Conservation (phyloP, 1,284 basidiomycete species). For the Tilletia setariae region DNA sequence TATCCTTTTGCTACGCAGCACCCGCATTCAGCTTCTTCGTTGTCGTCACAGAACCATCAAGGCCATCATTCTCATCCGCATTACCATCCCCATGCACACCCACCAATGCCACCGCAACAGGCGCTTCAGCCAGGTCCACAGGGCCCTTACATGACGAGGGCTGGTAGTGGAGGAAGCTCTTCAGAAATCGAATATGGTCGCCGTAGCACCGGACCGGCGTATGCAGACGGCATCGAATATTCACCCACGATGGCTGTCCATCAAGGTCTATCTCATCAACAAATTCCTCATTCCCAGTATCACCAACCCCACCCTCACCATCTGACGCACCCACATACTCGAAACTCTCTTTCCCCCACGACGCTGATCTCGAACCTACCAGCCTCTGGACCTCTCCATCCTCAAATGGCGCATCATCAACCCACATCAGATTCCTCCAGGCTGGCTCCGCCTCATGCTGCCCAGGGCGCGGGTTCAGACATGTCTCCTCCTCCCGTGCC, state of each 20-base stretch:
- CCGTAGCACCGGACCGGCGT: not conserved
- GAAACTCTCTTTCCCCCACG: constrained; percentile 1
- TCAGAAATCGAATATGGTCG: not conserved
- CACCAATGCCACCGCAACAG: not conserved
- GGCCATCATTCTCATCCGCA: not conserved
- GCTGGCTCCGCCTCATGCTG: not conserved
- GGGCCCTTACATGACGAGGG: not conserved
- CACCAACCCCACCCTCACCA: constrained; percentile 7
- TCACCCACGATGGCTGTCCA: constrained; percentile 7
- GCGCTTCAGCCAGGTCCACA: not conserved
- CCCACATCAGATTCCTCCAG: not conserved
- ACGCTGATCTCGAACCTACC: not conserved
- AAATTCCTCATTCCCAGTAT: not conserved
- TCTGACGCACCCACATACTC: not conserved
- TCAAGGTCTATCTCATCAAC: not conserved
- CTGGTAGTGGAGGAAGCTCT: not conserved
- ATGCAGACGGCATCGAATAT: constrained; percentile 1
- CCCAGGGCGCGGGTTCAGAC: not conserved
- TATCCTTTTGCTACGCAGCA: not conserved
- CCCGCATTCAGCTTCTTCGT: not conserved
- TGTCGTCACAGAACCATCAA: not conserved
- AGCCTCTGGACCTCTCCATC: not conserved
- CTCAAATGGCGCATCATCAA: not conserved
- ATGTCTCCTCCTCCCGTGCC: constrained; percentile 14
- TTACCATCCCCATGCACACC: not conserved